Conservation (phyloP, 2,329 filamentous ascomycete genomes). For the Conoideocrella luteorostrata region DNA sequence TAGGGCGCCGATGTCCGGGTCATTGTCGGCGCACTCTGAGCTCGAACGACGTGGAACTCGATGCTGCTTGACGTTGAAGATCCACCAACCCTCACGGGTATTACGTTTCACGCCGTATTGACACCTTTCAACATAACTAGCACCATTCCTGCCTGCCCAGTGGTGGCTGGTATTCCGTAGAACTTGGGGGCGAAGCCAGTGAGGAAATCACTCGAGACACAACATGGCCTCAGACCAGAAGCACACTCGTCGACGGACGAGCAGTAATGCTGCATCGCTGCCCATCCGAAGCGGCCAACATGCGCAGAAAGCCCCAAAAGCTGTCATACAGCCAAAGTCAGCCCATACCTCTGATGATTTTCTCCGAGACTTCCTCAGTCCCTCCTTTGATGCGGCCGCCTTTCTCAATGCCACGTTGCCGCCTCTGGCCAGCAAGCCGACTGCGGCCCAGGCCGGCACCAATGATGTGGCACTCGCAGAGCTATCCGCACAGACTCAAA, state of each 20-base stretch:
- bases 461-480: constrained; percentile 60
- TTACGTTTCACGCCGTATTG: too few relatives aligned
- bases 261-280: constrained; percentile 30
- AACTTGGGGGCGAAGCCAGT: neutral
- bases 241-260: constrained; percentile 37
- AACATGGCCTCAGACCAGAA: constrained; percentile 25
- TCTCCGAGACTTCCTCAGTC: constrained; percentile 67
- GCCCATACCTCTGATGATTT: constrained; percentile 64
- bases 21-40: constrained; percentile 9
- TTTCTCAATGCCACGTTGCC: constrained; percentile 80
- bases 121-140: neutral
- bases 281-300: constrained; percentile 32
- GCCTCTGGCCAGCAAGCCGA: constrained; percentile 46
- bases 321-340: constrained; percentile 42
- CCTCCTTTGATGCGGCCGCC: constrained; percentile 73
- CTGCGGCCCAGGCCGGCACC: constrained; percentile 15
- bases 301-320: constrained; percentile 29
- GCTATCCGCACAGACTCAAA: constrained; percentile 73
- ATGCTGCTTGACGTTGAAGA: neutral
- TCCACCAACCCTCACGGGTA: too few relatives aligned
- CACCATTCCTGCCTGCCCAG: neutral
- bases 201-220: neutral
- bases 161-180: neutral
- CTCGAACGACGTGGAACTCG: too few relatives aligned
- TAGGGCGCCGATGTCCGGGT: constrained; percentile 3